Evolutionary conservation across 2,329 filamentous ascomycete species (phyloP).

Genomic region (Talaromyces islandicus): DNA sequence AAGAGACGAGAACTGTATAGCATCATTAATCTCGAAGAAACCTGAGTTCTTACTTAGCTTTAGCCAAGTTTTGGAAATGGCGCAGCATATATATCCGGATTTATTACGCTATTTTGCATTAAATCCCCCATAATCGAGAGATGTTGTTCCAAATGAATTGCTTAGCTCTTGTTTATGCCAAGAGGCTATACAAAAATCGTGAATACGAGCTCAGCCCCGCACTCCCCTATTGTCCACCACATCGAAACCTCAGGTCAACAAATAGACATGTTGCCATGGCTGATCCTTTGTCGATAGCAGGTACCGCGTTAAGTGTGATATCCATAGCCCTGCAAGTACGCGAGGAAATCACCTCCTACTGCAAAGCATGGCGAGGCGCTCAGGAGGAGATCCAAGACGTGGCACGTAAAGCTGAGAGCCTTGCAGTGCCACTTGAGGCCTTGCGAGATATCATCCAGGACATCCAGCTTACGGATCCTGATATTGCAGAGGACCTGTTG

Average conservation of each 20-base stretch:
- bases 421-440: not conserved
- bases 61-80: not conserved
- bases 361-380: not conserved
- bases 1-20: no score
- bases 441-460: not conserved
- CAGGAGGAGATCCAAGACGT: not conserved
- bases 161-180: not conserved
- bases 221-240: not conserved
- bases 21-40: no score
- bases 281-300: not conserved
- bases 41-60: no score
- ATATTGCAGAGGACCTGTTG: not conserved
- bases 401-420: not conserved
- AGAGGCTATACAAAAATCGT: not conserved
- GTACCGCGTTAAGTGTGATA: not conserved
- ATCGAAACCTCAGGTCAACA: not conserved
- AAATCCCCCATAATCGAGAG: no score
- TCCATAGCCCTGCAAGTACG: not conserved
- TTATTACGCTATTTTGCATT: no score
- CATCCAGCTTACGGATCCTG: not conserved
- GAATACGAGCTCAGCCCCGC: not conserved
- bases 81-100: no score
- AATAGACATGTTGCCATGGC: not conserved
- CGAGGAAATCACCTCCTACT: not conserved
- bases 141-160: no score